A percentile compares a stretch with the other conserved stretches of the same genome.
Evolutionary conservation across 2,329 filamentous ascomycete genomes (phyloP).

Genomic region (Colletotrichum phormii): DNA sequence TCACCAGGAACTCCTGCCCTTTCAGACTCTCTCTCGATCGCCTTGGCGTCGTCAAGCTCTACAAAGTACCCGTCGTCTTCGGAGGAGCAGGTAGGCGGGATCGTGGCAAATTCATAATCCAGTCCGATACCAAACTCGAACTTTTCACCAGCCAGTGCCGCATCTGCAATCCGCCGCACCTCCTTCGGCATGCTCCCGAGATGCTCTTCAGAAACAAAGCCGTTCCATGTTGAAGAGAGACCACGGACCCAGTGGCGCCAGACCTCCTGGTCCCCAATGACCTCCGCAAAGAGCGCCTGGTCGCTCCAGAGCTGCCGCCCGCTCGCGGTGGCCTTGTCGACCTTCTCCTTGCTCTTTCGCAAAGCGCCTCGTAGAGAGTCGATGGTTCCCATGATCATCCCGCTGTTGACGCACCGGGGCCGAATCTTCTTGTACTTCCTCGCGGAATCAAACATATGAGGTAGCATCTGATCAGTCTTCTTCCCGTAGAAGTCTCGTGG

Average conservation of each 20-base stretch:
- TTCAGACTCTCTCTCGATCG: conserved; percentile 40
- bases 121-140: conserved; percentile 54
- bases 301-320: conserved; percentile 53
- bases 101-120: conserved; percentile 52
- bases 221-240: conserved; percentile 48
- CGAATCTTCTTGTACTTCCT: conserved; percentile 48
- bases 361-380: conserved; percentile 42
- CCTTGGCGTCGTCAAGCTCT: conserved; percentile 41
- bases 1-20: conserved; percentile 46
- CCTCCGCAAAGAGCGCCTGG: conserved; percentile 51
- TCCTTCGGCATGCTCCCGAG: conserved; percentile 33
- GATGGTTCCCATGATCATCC: conserved; percentile 51
- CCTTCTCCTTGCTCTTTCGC: conserved; percentile 44
- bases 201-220: conserved; percentile 37
- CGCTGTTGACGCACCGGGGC: conserved; percentile 49
- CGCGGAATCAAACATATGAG: conserved; percentile 44
- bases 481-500: conserved; percentile 48
- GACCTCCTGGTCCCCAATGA: conserved; percentile 53
- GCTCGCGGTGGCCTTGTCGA: conserved; percentile 41
- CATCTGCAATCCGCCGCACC: conserved; percentile 42
- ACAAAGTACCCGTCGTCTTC: conserved; percentile 52
- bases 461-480: conserved; percentile 45
- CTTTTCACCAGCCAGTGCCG: conserved; percentile 41
- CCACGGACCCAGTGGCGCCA: conserved; percentile 48
- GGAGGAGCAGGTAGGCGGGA: conserved; percentile 50